A percentile compares a stretch with the other conserved stretches of the same genome.
phyloP scores from a whole-genome alignment of 2,329 filamentous ascomycete genomes.

The Thelonectria discophora region DNA sequence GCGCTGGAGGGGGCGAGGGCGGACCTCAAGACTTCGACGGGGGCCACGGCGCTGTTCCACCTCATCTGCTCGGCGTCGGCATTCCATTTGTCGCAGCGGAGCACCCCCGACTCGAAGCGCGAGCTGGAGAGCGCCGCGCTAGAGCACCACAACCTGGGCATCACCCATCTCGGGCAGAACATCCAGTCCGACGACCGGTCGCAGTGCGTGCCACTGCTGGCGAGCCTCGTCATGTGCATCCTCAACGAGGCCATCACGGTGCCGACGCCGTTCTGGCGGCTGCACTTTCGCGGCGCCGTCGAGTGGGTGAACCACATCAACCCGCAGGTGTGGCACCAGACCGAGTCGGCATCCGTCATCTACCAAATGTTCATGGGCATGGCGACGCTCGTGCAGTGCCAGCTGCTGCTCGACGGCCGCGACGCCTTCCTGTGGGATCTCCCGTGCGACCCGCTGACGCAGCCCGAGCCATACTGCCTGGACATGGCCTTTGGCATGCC shows the following conservation, averaged over 20 bases:
- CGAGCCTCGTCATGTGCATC: constrained; percentile 37
- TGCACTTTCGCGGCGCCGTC: constrained; percentile 38
- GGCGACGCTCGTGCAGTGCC: constrained; percentile 35
- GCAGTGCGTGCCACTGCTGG: constrained; percentile 33
- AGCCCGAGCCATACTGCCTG: constrained; percentile 34
- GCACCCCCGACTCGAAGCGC: constrained; percentile 21
- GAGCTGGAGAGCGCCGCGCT: constrained; percentile 36
- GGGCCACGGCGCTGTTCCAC: constrained; percentile 35
- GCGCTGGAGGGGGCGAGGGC: constrained; percentile 36
- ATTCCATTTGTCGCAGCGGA: constrained; percentile 34
- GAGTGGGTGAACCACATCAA: constrained; percentile 42
- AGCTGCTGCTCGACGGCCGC: constrained; percentile 31
- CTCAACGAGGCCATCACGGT: constrained; percentile 39
- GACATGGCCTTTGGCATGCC: constrained; percentile 34
- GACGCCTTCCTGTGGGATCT: constrained; percentile 34
- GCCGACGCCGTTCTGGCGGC: constrained; percentile 35
- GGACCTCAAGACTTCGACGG: constrained; percentile 32
- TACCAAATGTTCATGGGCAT: constrained; percentile 41
- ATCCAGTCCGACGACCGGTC: constrained; percentile 37
- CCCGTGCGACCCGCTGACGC: constrained; percentile 32
- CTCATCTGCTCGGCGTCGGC: constrained; percentile 40
- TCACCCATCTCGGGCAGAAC: constrained; percentile 38
- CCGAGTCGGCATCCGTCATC: constrained; percentile 32
- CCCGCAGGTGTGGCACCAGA: constrained; percentile 37
- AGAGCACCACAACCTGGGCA: constrained; percentile 39